phyloP scores from a whole-genome alignment of 169 alveolate species.

The Eimeria praecox region DNA sequence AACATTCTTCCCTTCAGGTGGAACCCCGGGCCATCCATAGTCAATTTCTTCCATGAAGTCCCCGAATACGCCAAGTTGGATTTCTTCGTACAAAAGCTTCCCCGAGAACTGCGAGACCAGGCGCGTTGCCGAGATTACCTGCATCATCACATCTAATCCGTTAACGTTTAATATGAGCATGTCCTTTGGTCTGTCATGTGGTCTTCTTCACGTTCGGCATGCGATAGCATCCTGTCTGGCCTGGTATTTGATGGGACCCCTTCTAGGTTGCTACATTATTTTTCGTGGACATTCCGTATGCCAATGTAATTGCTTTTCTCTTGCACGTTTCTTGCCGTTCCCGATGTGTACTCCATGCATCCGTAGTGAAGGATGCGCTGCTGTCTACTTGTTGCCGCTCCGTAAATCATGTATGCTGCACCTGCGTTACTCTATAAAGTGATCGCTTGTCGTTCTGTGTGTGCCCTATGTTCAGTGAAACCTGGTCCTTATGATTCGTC shows the following conservation, averaged over 20 bases:
- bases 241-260: background rate
- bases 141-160: background rate
- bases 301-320: background rate
- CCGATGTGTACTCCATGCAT: background rate
- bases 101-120: conserved; percentile 32
- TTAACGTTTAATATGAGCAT: background rate
- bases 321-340: background rate
- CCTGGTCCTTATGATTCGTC: conserved; percentile 3
- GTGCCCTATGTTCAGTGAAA: background rate
- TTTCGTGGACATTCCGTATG: background rate
- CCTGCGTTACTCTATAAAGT: background rate
- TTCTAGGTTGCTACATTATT: background rate
- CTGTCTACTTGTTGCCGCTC: background rate
- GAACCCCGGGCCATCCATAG: conserved; percentile 72
- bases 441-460: background rate
- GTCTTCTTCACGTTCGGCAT: background rate
- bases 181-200: background rate
- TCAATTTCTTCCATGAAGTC: conserved; percentile 19
- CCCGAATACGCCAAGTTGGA: conserved; percentile 38
- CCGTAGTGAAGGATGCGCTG: background rate
- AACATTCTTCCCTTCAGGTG: conserved; percentile 58
- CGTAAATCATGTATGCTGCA: background rate
- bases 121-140: background rate
- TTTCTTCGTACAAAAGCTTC: conserved; percentile 46
- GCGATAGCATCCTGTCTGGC: background rate